Base-by-base conservation (phyloP, 164 flowering plant species). In the Magnolia sinica region DNA sequence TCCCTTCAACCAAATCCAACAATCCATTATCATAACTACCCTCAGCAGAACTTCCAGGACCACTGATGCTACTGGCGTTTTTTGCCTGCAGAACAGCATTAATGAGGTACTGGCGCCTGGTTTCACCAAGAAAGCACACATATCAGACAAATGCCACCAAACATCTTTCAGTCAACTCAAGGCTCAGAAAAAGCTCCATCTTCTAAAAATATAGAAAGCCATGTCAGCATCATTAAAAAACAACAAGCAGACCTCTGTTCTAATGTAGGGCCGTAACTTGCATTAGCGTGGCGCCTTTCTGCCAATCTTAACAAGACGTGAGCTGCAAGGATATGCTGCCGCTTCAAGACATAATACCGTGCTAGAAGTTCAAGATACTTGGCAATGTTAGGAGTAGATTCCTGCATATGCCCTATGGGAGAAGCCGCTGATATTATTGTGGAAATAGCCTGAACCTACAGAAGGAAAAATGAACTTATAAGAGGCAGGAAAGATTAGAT, bases 41-140 rank as follows among this genome's bases (percentile, higher is more conserved):
- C 64, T 82, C 86, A 10, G 79, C 72, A 67, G 97, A 88, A 81
- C 86, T 87, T 73, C 76, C 76, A 27, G 86, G 51, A 72, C 88
- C 84, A 71, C 86, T 87, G 82, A 77, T 81, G 70, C 83, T 88
- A 80, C 87, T 86, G 50, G 94, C 91, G 87, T 87, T 91, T 86
- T 94, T 96, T 63, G 99, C 98, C 86, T 96, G 99, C 72, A 96
- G 83, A 82, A 94, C 98, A 75, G 99, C 99, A 84, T 90, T 92
- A 78, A 97, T 92, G 58, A 96, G 87, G 86, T 96, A 94, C 63
- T 91, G 99, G 52, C 85, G 89, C 93, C 99, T 94, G 89, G 74
- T 50, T 75, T 64, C 64, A 66, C 79, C 23, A 81, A 81, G 64
- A 79, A 9, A 6, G 19, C 8, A 68, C 8, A 31, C 6, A 29